Evolutionary conservation across 257 asterid species (phyloP).

Genomic region (Plantago elongata): DNA sequence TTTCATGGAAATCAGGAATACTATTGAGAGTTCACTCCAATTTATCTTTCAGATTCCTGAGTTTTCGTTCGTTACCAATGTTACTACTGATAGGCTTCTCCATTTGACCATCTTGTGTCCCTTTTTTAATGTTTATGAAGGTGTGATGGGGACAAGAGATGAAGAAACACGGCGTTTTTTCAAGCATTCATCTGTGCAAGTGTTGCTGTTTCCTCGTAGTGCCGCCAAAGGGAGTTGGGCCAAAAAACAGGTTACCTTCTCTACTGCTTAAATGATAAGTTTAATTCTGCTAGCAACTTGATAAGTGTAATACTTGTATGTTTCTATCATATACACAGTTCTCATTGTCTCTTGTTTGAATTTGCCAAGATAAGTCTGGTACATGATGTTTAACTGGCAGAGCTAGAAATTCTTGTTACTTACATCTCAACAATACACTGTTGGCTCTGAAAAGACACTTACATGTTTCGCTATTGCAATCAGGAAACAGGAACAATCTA

Average conservation of each 20-base stretch:
- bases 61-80: too few species aligned
- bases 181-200: slow-evolving; percentile 88
- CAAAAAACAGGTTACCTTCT: slow-evolving; percentile 40
- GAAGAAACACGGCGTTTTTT: slow-evolving; percentile 88
- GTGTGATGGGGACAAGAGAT: slow-evolving; percentile 63
- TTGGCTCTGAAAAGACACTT: too few species aligned
- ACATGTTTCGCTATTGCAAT: slow-evolving; percentile 9
- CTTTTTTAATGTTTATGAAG: slow-evolving; percentile 47
- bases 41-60: too few species aligned
- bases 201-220: slow-evolving; percentile 69
- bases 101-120: background rate
- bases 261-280: slow-evolving; percentile 5
- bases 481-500: slow-evolving; percentile 92
- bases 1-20: too few species aligned
- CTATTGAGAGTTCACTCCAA: too few species aligned
- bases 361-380: background rate
- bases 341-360: slow-evolving; percentile 7
- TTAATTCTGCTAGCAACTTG: background rate
- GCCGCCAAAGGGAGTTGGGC: slow-evolving; percentile 88
- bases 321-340: background rate
- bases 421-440: background rate
- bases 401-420: background rate
- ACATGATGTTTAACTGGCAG: too few species aligned
- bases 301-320: background rate
- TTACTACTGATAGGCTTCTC: background rate